Evolutionary conservation across 2,329 filamentous ascomycete genomes (phyloP).

Genomic region (Drechmeria coniospora): DNA sequence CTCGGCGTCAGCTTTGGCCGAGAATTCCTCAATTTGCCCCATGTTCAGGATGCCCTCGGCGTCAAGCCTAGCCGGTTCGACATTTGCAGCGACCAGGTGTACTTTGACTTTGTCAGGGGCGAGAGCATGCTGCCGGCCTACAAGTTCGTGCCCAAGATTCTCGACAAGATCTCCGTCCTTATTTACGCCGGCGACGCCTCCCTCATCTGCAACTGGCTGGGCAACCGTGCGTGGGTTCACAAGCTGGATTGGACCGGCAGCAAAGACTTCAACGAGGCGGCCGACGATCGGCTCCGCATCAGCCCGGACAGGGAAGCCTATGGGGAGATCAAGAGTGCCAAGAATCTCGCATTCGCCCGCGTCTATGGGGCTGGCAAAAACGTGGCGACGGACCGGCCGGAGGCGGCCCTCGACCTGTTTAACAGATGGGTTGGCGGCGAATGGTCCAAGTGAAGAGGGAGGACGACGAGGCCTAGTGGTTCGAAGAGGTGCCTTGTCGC

Average conservation of each 20-base stretch:
- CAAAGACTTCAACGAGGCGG: constrained; percentile 58
- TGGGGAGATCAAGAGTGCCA: constrained; percentile 69
- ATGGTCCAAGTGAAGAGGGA: constrained; percentile 29
- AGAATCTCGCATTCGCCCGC: constrained; percentile 87
- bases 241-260: constrained; percentile 85
- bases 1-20: constrained; percentile 72
- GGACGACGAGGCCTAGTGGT: too few relatives aligned
- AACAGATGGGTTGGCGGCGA: constrained; percentile 87
- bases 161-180: constrained; percentile 83
- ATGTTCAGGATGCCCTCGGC: constrained; percentile 75
- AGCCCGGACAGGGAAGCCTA: constrained; percentile 29
- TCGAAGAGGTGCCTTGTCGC: too few relatives aligned
- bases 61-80: constrained; percentile 78
- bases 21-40: constrained; percentile 67
- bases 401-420: constrained; percentile 74
- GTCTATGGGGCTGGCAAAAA: constrained; percentile 86
- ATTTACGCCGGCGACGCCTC: constrained; percentile 85
- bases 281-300: constrained; percentile 54
- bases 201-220: constrained; percentile 94
- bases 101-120: constrained; percentile 93
- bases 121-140: constrained; percentile 99
- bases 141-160: constrained; percentile 66
- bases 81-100: constrained; percentile 95
- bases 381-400: constrained; percentile 90
- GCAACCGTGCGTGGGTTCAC: constrained; percentile 89